Conservation (phyloP, 2,329 filamentous ascomycete genomes). For the Colletotrichum australisinense region DNA sequence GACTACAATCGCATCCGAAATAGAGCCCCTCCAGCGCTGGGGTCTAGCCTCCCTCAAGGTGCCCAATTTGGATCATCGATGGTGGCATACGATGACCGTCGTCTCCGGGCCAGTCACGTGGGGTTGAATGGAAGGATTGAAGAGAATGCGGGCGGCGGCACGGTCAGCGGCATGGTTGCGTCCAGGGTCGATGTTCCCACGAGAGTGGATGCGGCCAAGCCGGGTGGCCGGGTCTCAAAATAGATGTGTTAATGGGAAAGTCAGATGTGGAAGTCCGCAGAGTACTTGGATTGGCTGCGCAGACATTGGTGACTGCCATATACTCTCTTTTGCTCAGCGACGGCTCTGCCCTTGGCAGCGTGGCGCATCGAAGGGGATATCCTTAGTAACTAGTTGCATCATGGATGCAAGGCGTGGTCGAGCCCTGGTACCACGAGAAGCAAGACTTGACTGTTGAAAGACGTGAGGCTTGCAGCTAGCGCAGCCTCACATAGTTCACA, state of each 20-base stretch:
- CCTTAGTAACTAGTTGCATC: conserved; percentile 16
- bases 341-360: background rate
- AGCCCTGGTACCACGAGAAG: background rate
- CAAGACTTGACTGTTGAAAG: conserved; percentile 5
- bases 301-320: background rate
- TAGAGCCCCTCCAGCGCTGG: conserved; percentile 12
- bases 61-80: background rate
- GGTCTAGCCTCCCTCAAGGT: background rate
- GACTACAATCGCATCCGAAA: conserved; percentile 6
- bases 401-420: background rate
- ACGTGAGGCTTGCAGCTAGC: background rate
- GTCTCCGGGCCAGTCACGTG: conserved; percentile 7
- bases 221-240: conserved; percentile 17
- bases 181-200: conserved; percentile 9
- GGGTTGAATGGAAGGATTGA: background rate
- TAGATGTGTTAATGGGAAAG: conserved; percentile 8
- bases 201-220: conserved; percentile 20
- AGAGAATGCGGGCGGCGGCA: background rate
- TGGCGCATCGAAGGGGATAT: background rate
- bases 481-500: background rate
- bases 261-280: background rate
- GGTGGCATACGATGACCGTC: background rate
- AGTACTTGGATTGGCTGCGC: conserved; percentile 6
- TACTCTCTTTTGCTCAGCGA: background rate
- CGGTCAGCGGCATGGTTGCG: background rate